phyloP scores from a whole-genome alignment of 1,284 basidiomycete species.

The Fomes fomentarius region DNA sequence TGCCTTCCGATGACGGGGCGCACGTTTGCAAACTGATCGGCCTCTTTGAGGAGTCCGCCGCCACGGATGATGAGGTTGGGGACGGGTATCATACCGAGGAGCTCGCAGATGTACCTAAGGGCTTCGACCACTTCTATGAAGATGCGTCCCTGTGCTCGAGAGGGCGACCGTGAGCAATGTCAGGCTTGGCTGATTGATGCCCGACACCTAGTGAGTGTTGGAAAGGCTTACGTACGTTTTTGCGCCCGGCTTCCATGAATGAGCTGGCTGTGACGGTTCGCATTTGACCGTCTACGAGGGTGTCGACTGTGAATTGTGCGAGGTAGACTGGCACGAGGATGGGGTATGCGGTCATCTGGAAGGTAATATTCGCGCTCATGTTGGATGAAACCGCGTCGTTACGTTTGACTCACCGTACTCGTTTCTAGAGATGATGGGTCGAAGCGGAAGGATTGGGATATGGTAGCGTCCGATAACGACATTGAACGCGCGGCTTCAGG shows the following conservation, averaged over 20 bases:
- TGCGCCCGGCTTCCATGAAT: constrained; percentile 36
- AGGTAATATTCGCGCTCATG: constrained; percentile 8
- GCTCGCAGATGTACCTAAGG: not conserved
- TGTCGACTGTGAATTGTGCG: constrained; percentile 31
- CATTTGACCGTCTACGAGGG: not conserved
- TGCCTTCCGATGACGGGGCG: constrained; percentile 3
- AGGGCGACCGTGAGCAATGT: no score
- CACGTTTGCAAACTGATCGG: constrained; percentile 2
- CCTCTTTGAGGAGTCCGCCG: not conserved
- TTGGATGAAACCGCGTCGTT: not conserved
- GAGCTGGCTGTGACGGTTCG: constrained; percentile 32
- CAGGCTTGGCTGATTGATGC: no score
- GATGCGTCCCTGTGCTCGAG: constrained; percentile 10
- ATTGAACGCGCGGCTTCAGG: constrained; percentile 13
- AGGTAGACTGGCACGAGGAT: constrained; percentile 47
- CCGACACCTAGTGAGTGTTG: no score
- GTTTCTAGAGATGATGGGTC: constrained; percentile 36
- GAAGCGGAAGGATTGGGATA: constrained; percentile 31
- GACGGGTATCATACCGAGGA: not conserved
- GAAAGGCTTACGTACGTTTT: no score
- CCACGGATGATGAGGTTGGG: constrained; percentile 9
- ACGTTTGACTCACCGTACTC: constrained; percentile 34
- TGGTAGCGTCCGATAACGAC: constrained; percentile 14
- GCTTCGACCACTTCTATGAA: constrained; percentile 3
- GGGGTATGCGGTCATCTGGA: constrained; percentile 44